Conservation (phyloP, 768 basidiomycete genomes). For the Coprinopsis sp. region DNA sequence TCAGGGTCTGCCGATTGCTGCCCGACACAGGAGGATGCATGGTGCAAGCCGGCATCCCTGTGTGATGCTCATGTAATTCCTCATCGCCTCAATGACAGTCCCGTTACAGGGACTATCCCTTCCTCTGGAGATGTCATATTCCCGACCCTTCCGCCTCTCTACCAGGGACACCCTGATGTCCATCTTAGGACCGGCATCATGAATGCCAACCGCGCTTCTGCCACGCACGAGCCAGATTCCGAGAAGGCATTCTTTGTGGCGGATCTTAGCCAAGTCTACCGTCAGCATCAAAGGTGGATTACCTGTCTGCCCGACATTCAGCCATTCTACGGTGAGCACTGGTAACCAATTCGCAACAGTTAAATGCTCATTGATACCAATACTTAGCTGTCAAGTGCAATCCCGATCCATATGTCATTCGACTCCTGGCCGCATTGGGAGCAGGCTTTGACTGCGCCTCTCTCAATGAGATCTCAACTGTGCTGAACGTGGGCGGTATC, state of each 20-base stretch:
- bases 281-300: constrained; percentile 81
- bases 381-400: constrained; percentile 91
- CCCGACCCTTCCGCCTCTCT: constrained; percentile 61
- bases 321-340: constrained; percentile 82
- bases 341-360: constrained; percentile 8
- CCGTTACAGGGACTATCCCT: constrained; percentile 17
- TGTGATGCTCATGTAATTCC: constrained; percentile 26
- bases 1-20: constrained; percentile 10
- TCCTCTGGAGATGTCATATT: constrained; percentile 45
- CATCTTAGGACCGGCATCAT: constrained; percentile 78
- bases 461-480: constrained; percentile 82
- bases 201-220: constrained; percentile 48
- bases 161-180: constrained; percentile 63
- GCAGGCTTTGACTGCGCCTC: constrained; percentile 98
- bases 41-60: constrained; percentile 15
- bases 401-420: constrained; percentile 91
- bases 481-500: constrained; percentile 70
- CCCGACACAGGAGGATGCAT: constrained; percentile 27
- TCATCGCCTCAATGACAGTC: constrained; percentile 48
- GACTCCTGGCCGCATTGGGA: constrained; percentile 85
- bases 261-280: constrained; percentile 84
- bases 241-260: constrained; percentile 97
- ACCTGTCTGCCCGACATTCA: constrained; percentile 76
- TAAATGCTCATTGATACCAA: constrained; percentile 17
- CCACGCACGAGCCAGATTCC: constrained; percentile 59